These are phyloP conservation scores for Chrysanthemum seticuspe DNA, from an alignment of 129 eudicot genomes.

Conservation along the genomic window DNA sequence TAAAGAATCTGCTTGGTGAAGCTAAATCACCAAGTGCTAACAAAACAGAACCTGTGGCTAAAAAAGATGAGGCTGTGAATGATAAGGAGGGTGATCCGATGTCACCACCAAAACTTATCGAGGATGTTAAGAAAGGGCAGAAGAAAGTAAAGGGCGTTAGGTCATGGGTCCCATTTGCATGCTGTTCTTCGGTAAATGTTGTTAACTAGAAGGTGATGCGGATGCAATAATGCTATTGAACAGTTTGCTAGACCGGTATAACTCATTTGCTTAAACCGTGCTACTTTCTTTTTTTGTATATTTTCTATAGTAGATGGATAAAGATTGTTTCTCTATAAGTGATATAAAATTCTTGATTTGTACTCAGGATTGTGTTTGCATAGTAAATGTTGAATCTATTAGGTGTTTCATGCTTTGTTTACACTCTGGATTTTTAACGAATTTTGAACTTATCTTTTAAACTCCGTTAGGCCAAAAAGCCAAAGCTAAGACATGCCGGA, in stretches of 20 bases:
- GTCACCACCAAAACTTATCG: slow-evolving; percentile 66
- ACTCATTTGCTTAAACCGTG: slow-evolving; percentile 16
- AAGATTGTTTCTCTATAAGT: slow-evolving; percentile 10
- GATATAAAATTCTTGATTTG: slow-evolving; percentile 29
- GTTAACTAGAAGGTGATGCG: slow-evolving; percentile 24
- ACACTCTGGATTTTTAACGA: too few relatives aligned
- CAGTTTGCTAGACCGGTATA: background rate
- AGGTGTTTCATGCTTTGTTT: background rate
- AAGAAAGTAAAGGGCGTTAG: slow-evolving; percentile 55
- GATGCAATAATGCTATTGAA: slow-evolving; percentile 2
- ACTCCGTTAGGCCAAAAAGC: background rate
- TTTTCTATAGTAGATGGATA: slow-evolving; percentile 23
- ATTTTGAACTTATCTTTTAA: background rate
- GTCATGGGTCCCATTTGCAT: slow-evolving; percentile 77
- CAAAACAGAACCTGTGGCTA: slow-evolving; percentile 22
- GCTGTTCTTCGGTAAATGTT: slow-evolving; percentile 75
- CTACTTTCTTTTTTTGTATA: slow-evolving; percentile 23
- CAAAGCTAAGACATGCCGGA: too few relatives aligned
- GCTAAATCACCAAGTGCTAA: slow-evolving; percentile 50
- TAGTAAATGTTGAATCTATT: slow-evolving; percentile 9
- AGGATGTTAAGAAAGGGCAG: slow-evolving; percentile 64
- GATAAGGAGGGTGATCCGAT: slow-evolving; percentile 46
- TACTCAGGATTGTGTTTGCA: slow-evolving; percentile 9
- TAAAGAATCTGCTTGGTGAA: slow-evolving; percentile 70
- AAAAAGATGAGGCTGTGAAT: slow-evolving; percentile 34